Percentiles rank a stretch among this genome's conserved stretches.
phyloP scores from a whole-genome alignment of 805 yeast genomes.

The Schwanniomyces pseudopolymorphus region DNA sequence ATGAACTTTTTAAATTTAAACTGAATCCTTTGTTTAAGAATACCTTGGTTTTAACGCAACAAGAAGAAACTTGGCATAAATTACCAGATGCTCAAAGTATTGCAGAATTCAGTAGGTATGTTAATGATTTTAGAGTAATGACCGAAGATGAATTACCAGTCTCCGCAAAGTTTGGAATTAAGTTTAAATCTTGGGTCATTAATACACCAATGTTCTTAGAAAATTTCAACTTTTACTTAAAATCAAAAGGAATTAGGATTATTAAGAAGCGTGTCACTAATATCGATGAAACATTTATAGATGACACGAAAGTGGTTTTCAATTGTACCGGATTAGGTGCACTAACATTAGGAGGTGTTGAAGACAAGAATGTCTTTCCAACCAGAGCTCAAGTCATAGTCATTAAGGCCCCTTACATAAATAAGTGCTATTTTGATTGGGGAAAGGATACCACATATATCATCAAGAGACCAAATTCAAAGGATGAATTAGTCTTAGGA shows the following conservation, averaged over 20 bases:
- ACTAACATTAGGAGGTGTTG: constrained; percentile 15
- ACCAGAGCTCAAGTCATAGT: constrained; percentile 29
- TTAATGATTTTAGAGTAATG: constrained; percentile 3
- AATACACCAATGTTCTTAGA: constrained; percentile 20
- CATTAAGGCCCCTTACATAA: constrained; percentile 23
- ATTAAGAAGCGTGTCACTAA: constrained; percentile 8
- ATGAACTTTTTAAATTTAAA: constrained; percentile 5
- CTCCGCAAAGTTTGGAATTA: constrained; percentile 3
- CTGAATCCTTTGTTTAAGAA: not conserved
- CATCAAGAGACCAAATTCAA: constrained; percentile 22
- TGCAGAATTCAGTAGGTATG: constrained; percentile 1
- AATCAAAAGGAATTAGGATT: constrained; percentile 12
- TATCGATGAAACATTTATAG: constrained; percentile 16
- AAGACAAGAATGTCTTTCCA: constrained; percentile 16
- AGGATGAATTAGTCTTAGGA: constrained; percentile 50
- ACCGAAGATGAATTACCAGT: constrained; percentile 1
- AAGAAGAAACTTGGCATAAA: constrained; percentile 7
- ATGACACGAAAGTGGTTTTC: constrained; percentile 13
- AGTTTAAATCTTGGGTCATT: constrained; percentile 14
- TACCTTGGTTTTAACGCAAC: constrained; percentile 3
- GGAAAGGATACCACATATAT: constrained; percentile 19
- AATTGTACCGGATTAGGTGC: constrained; percentile 29
- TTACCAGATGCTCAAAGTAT: constrained; percentile 4
- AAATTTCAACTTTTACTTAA: constrained; percentile 10
- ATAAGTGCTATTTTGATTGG: constrained; percentile 20